phyloP scores from a whole-genome alignment of 768 basidiomycete species.

The Tephrocybe rancida region DNA sequence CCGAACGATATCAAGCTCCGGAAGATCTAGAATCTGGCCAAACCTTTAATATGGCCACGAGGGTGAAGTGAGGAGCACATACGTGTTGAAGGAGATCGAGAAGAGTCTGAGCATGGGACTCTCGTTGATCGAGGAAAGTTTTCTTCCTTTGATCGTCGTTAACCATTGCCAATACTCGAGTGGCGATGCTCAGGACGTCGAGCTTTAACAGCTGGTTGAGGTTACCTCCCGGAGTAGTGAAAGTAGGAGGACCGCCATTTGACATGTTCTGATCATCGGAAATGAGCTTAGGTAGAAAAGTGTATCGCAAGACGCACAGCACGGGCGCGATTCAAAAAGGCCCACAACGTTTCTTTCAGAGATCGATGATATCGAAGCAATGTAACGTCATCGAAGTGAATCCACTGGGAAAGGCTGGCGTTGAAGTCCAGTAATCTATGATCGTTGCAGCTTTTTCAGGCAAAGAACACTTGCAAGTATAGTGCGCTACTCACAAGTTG shows the following conservation, averaged over 20 bases:
- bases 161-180: conserved; percentile 1
- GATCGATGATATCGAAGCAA: conserved; percentile 3
- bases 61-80: background rate
- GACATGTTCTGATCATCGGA: background rate
- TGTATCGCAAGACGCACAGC: background rate
- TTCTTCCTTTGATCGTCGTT: conserved; percentile 4
- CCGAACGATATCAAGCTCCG: conserved; percentile 4
- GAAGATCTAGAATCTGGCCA: conserved; percentile 7
- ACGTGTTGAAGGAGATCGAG: conserved; percentile 10
- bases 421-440: conserved; percentile 4
- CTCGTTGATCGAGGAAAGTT: conserved; percentile 1
- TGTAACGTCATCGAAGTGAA: conserved; percentile 7
- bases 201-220: background rate
- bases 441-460: background rate
- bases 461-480: background rate
- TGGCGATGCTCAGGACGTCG: conserved; percentile 4
- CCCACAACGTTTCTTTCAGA: conserved; percentile 6
- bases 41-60: background rate
- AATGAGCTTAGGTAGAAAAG: background rate
- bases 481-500: background rate
- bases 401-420: background rate
- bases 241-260: background rate
- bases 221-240: background rate
- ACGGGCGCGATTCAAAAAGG: conserved; percentile 5
- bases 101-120: conserved; percentile 4